Percentiles rank a stretch among this genome's conserved stretches.
Evolutionary conservation across 164 flowering plant genomes (phyloP).

Genomic region (Annona cherimola): DNA sequence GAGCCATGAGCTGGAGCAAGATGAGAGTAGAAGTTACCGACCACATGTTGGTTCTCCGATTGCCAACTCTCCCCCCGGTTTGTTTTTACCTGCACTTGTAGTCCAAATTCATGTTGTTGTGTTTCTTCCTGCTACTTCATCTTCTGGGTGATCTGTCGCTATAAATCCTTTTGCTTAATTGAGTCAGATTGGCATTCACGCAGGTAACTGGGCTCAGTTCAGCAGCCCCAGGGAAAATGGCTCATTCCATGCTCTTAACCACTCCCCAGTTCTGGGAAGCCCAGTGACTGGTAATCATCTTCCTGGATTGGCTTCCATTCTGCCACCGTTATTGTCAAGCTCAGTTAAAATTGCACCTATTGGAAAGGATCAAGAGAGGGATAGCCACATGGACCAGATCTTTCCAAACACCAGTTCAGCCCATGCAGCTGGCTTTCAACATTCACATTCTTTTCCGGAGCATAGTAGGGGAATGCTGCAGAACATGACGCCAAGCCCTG

Average conservation of each 20-base stretch:
- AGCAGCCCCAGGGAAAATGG: slow-evolving; percentile 60
- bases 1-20: slow-evolving; percentile 77
- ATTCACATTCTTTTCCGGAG: slow-evolving; percentile 68
- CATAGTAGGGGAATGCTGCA: slow-evolving; percentile 13
- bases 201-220: slow-evolving; percentile 78
- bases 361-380: slow-evolving; percentile 58
- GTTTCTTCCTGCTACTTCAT: neutral
- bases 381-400: slow-evolving; percentile 37
- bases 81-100: neutral
- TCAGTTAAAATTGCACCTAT: slow-evolving; percentile 63
- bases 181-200: slow-evolving; percentile 11
- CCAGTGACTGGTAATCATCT: slow-evolving; percentile 48
- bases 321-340: slow-evolving; percentile 49
- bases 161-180: neutral
- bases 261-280: slow-evolving; percentile 54
- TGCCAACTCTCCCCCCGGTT: slow-evolving; percentile 83
- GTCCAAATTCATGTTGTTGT: neutral
- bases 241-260: slow-evolving; percentile 48
- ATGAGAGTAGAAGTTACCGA: slow-evolving; percentile 53
- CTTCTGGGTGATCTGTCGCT: neutral
- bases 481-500: slow-evolving; percentile 40
- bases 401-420: slow-evolving; percentile 30
- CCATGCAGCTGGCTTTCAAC: slow-evolving; percentile 37
- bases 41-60: slow-evolving; percentile 81
- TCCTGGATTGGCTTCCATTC: slow-evolving; percentile 70